Base-by-base conservation (phyloP, 2,329 filamentous ascomycete species). In the Aphanoascus verrucosus region DNA sequence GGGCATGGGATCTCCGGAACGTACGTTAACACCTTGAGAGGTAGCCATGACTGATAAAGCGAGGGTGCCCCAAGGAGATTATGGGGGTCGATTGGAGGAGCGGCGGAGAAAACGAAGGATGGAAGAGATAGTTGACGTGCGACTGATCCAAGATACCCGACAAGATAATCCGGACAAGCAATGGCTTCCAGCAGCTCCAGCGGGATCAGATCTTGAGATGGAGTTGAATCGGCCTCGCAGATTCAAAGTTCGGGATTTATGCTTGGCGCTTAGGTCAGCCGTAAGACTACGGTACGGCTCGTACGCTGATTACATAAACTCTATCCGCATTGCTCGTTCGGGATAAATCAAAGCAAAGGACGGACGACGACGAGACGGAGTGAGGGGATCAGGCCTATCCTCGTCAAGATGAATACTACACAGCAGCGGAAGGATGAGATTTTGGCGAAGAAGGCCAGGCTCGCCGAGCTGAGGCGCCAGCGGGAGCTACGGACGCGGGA, bases 401-500 rank as follows among this genome's bases (percentile, higher is more conserved):
- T 19, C 14, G 23, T 40, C 23, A 53, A 28, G 15, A 53, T 53
- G 51, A 53, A 44, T 23, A 11, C 62, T 28, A 67, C 69, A 73
- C 84, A 82, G 68, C 75, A 90, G 77, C 85, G 90, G 64, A 86
- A 88, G 75, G 89, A 95, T 76, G 93, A 98, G 76, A 95, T 98
- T 62, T 77, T 93, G 63, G 90, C 89, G 62, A 98, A 98, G 75
- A 91, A 88, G 77, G 91, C 90, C 58, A 96, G 93, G 77, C 88
- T 98, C 64, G 90, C 88, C 48, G 93, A 97, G 78, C 80, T 98
- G 60, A 96, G 95, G 75, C 82, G 87, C 58, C 89, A 96, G 73
- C 82, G 93, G 63, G 89, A 94, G 69, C 74, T 91, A 62, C 81
- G 90, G 56, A 81, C 87, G 59, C 86, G 80, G 66, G 87, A 94